These are phyloP conservation scores for Ustilago tritici DNA, from an alignment of 1,284 basidiomycete species.

Conservation along the genomic window DNA sequence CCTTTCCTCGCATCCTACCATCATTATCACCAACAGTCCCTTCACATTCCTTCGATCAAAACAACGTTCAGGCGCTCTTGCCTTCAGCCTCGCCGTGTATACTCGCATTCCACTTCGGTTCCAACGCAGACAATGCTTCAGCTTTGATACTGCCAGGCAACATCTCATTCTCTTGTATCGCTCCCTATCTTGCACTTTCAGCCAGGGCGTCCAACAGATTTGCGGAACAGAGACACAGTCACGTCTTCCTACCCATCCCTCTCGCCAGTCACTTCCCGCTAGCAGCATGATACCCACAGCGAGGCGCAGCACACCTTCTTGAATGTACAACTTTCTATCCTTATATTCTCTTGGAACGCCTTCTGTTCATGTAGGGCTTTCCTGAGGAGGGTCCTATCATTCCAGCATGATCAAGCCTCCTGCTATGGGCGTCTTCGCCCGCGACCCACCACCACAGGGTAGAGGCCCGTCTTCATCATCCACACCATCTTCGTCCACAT, in stretches of 20 bases:
- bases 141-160: not conserved
- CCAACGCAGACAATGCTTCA: slow-evolving; percentile 2
- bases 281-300: slow-evolving; percentile 19
- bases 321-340: not conserved
- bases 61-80: not conserved
- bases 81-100: not conserved
- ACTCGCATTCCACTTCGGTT: not conserved
- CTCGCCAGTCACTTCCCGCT: not conserved
- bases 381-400: not conserved
- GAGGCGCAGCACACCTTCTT: not conserved
- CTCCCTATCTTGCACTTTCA: too few species aligned
- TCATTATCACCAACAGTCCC: not conserved
- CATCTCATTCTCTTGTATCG: too few species aligned
- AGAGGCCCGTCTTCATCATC: slow-evolving; percentile 9
- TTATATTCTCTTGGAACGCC: not conserved
- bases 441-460: slow-evolving; percentile 31
- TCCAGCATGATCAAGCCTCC: slow-evolving; percentile 47
- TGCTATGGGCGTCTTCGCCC: slow-evolving; percentile 53
- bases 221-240: too few species aligned
- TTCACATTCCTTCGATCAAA: not conserved
- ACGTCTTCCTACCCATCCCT: too few species aligned
- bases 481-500: slow-evolving; percentile 7
- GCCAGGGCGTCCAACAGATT: too few species aligned
- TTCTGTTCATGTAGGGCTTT: not conserved
- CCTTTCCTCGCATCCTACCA: slow-evolving; percentile 6